Conservation (phyloP, 2,329 filamentous ascomycete genomes). For the Fusarium sulawesiense region DNA sequence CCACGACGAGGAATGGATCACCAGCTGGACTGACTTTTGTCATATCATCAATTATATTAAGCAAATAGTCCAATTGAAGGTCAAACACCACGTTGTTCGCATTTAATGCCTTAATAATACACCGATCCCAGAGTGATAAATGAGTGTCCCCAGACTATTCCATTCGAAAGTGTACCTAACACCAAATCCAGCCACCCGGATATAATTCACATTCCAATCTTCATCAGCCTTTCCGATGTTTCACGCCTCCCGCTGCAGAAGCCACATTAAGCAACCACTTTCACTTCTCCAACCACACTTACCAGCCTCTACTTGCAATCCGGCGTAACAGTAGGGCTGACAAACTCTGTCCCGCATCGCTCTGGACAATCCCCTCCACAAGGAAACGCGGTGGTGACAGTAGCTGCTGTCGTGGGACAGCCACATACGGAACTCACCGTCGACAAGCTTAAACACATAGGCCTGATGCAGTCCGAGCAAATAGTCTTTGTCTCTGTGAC, state of each 20-base stretch:
- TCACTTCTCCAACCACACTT: background rate
- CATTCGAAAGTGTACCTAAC: background rate
- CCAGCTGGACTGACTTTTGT: background rate
- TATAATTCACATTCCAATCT: background rate
- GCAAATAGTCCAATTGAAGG: background rate
- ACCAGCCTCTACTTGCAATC: constrained; percentile 21
- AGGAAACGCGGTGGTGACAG: constrained; percentile 44
- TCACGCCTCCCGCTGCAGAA: background rate
- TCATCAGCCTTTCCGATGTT: background rate
- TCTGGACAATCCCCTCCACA: constrained; percentile 43
- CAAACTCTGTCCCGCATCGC: constrained; percentile 49
- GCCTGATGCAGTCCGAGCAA: constrained; percentile 51
- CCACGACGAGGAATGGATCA: background rate
- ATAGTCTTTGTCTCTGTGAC: constrained; percentile 47
- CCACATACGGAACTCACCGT: constrained; percentile 50
- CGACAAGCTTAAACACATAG: constrained; percentile 46
- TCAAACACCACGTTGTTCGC: background rate
- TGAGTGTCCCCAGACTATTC: background rate
- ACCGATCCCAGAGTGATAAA: background rate
- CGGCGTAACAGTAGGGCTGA: constrained; percentile 39
- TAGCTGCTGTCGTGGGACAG: constrained; percentile 48
- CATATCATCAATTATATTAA: background rate
- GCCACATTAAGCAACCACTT: background rate
- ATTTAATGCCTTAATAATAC: background rate
- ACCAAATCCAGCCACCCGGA: background rate